Evolutionary conservation across 345 rosid genomes (phyloP).

Genomic region (Eucalyptus virginea): DNA sequence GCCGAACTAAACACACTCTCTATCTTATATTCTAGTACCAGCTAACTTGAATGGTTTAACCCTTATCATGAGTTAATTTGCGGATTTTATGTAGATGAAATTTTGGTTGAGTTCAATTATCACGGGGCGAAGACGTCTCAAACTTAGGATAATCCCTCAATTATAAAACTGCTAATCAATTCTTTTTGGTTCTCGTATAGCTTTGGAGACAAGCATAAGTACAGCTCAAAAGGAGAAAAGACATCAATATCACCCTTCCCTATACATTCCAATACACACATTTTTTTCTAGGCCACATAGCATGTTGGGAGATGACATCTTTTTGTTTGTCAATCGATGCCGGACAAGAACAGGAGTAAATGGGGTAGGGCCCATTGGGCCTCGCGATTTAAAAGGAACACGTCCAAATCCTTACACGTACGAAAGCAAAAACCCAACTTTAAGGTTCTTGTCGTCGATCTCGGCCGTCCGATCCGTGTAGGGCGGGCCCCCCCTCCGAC

Average conservation of each 20-base stretch:
- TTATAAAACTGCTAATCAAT: background rate
- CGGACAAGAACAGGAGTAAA: background rate
- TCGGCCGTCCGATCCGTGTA: background rate
- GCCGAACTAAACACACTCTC: background rate
- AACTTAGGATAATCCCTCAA: background rate
- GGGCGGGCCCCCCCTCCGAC: background rate
- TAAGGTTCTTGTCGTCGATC: background rate
- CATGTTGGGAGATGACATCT: background rate
- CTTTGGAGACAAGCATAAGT: background rate
- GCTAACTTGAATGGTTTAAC: background rate
- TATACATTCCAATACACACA: background rate
- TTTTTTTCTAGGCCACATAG: background rate
- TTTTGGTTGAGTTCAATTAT: background rate
- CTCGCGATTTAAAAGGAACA: background rate
- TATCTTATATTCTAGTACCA: background rate
- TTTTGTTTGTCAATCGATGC: background rate
- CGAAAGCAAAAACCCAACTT: background rate
- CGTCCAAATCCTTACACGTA: background rate
- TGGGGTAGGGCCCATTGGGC: background rate
- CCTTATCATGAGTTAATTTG: background rate
- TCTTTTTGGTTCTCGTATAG: background rate
- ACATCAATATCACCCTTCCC: background rate
- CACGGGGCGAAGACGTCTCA: background rate
- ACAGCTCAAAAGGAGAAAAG: background rate
- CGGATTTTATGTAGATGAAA: background rate